Conservation (phyloP, 768 basidiomycete species). For the Russula griseocarnosa region DNA sequence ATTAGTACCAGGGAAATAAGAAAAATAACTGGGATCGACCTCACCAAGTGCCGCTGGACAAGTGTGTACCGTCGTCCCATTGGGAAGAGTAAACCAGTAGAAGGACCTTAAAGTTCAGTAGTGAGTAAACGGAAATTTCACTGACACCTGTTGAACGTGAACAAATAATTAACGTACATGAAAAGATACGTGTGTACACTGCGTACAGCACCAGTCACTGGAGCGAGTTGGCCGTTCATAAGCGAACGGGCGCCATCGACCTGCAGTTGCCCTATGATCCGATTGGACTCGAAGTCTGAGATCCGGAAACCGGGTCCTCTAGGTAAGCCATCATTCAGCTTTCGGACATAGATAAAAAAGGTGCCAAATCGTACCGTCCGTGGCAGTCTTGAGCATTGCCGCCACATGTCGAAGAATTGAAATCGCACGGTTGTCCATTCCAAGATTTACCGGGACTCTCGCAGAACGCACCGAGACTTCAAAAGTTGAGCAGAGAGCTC, state of each 20-base stretch:
- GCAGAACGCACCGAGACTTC: slow-evolving; percentile 67
- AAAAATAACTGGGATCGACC: slow-evolving; percentile 27
- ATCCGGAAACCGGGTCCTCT: slow-evolving; percentile 73
- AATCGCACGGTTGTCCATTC: slow-evolving; percentile 66
- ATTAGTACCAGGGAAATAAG: slow-evolving; percentile 13
- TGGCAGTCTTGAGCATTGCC: slow-evolving; percentile 63
- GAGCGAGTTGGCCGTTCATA: slow-evolving; percentile 47
- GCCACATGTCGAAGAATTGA: slow-evolving; percentile 71
- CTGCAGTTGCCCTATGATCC: slow-evolving; percentile 65
- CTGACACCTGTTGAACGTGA: slow-evolving; percentile 1
- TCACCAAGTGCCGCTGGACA: slow-evolving; percentile 77
- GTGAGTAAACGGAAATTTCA: neutral
- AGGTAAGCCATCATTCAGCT: slow-evolving; percentile 11
- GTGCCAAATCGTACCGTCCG: slow-evolving; percentile 48
- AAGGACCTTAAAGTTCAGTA: slow-evolving; percentile 44
- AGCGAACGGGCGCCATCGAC: slow-evolving; percentile 63
- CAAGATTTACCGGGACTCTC: slow-evolving; percentile 67
- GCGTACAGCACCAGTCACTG: slow-evolving; percentile 57
- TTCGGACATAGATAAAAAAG: slow-evolving; percentile 3
- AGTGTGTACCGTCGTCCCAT: slow-evolving; percentile 63
- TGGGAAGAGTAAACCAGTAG: slow-evolving; percentile 58
- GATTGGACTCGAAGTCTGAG: slow-evolving; percentile 74
- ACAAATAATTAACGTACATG: slow-evolving; percentile 47
- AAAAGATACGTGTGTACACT: slow-evolving; percentile 67
- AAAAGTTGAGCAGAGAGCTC: slow-evolving; percentile 7